Evolutionary conservation across 495 filamentous ascomycete genomes (phyloP), one percentile per base, ranked within the genome.

Genomic region (Penicillium ucsense): DNA sequence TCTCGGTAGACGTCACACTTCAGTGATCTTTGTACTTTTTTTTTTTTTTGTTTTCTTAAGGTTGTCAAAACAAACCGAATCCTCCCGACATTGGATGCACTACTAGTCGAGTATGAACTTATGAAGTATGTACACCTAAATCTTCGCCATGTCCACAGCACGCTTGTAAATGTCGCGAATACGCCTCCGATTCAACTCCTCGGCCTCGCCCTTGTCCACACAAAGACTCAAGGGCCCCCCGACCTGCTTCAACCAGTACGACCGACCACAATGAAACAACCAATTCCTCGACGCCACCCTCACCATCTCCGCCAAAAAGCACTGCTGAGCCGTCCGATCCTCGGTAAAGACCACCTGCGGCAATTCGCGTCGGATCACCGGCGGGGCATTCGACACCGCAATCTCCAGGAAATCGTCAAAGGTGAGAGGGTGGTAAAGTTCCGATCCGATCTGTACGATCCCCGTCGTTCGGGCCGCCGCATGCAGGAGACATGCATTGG

Each of bases 401-500:
- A 65, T 38, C 0, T 57, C 46, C 35, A 68, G 40, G 9, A 62
- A 59, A 4, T 57, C 53, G 29, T 66, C 65, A 36, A 65, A 63
- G 10, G 61, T 65, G 6, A 57, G 39, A 1, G 56, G 52, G 5
- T 62, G 51, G 34, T 66, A 68, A 2, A 68, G 46, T 42, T 63
- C 51, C 3, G 65, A 61, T 10, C 61, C 62, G 4, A 65, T 38
- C 12, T 68, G 63, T 1, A 68, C 58, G 27, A 67, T 63, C 0
- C 67, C 67, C 0, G 43, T 62, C 6, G 67, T 69, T 6, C 53
- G 53, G 8, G 60, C 59, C 4, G 61, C 64, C 0, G 63, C 60
- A 35, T 71, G 67, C 6, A 69, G 34, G 6, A 71, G 52, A 55
- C 64, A 67, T 2, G 61, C 61, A 46, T 67, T 71, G 31, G 67